Percentiles rank a stretch among this genome's conserved stretches.
These are phyloP conservation scores for Ophiocordyceps camponoti-saundersi DNA, from an alignment of 2,329 filamentous ascomycete genomes.

Conservation along the genomic window DNA sequence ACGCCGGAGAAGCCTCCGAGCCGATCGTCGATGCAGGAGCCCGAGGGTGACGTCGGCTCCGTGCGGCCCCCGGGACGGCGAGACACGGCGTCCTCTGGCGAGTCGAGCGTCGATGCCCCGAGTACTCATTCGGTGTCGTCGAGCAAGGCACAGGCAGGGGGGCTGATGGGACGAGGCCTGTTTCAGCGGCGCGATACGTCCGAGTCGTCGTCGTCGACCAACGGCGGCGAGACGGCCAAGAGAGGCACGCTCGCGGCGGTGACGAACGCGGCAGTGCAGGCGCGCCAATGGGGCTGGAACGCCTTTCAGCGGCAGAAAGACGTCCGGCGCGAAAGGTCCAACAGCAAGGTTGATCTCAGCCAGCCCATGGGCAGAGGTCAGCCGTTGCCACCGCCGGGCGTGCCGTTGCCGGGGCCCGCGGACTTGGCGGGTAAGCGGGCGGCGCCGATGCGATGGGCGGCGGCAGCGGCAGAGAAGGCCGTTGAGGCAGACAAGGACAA, in stretches of 20 bases:
- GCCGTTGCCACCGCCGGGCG: constrained; percentile 66
- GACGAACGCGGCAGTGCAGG: constrained; percentile 35
- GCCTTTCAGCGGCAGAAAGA: constrained; percentile 35
- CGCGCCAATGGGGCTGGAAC: constrained; percentile 42
- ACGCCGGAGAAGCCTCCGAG: constrained; percentile 23
- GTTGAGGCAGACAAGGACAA: not conserved
- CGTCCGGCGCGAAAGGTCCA: constrained; percentile 16
- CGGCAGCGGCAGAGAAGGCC: constrained; percentile 2
- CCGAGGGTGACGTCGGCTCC: constrained; percentile 9
- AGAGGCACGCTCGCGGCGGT: constrained; percentile 35
- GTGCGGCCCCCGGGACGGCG: constrained; percentile 12
- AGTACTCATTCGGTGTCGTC: constrained; percentile 14
- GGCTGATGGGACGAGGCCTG: constrained; percentile 18
- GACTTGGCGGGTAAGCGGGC: constrained; percentile 42
- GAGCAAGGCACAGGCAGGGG: constrained; percentile 21
- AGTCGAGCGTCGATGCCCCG: constrained; percentile 11
- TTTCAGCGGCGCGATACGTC: constrained; percentile 21
- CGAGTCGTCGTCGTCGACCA: constrained; percentile 19
- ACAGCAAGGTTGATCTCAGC: constrained; percentile 24
- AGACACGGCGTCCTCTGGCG: constrained; percentile 20
- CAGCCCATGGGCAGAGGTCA: constrained; percentile 72
- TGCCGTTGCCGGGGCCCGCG: constrained; percentile 52
- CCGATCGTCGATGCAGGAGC: constrained; percentile 25
- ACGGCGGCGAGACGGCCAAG: constrained; percentile 19
- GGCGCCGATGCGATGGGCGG: constrained; percentile 48